Percentiles rank a stretch among this genome's conserved stretches.
phyloP scores from a whole-genome alignment of 345 rosid genomes.

The Triadica sebifera region DNA sequence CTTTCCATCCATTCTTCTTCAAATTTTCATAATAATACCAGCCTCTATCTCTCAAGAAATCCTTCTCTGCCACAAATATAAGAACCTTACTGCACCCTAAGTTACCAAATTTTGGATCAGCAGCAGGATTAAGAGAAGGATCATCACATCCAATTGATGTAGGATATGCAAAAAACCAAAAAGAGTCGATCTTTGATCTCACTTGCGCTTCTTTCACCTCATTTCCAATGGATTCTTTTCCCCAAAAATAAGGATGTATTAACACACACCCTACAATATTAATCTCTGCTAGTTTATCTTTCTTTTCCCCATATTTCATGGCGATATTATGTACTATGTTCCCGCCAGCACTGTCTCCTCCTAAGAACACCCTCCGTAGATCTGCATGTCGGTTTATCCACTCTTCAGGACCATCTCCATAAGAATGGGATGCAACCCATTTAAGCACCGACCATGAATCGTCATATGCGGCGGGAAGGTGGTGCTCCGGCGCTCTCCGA shows the following conservation, averaged over 20 bases:
- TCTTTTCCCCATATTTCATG: constrained; percentile 9
- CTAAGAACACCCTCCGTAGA: constrained; percentile 25
- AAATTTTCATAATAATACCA: constrained; percentile 15
- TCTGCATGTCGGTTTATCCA: constrained; percentile 40
- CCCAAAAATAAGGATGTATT: constrained; percentile 28
- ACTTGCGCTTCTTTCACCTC: background rate
- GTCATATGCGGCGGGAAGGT: constrained; percentile 21
- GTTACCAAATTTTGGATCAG: constrained; percentile 10
- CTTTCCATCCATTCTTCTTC: constrained; percentile 21
- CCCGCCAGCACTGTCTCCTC: constrained; percentile 45
- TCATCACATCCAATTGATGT: constrained; percentile 24
- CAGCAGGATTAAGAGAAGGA: constrained; percentile 16
- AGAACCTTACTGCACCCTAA: constrained; percentile 23
- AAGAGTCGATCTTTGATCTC: background rate
- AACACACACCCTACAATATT: constrained; percentile 14
- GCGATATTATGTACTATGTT: constrained; percentile 34
- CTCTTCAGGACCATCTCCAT: constrained; percentile 25
- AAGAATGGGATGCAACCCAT: constrained; percentile 22
- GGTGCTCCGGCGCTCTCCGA: constrained; percentile 24
- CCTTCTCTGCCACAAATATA: constrained; percentile 21
- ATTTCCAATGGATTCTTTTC: constrained; percentile 15
- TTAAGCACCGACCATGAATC: constrained; percentile 27
- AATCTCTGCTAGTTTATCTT: background rate
- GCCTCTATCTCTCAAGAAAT: constrained; percentile 22
- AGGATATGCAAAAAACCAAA: constrained; percentile 23